A percentile compares a stretch with the other conserved stretches of the same genome.
Conservation (phyloP, 192 early-diverging fungal species). For the Coemansia sp. region DNA sequence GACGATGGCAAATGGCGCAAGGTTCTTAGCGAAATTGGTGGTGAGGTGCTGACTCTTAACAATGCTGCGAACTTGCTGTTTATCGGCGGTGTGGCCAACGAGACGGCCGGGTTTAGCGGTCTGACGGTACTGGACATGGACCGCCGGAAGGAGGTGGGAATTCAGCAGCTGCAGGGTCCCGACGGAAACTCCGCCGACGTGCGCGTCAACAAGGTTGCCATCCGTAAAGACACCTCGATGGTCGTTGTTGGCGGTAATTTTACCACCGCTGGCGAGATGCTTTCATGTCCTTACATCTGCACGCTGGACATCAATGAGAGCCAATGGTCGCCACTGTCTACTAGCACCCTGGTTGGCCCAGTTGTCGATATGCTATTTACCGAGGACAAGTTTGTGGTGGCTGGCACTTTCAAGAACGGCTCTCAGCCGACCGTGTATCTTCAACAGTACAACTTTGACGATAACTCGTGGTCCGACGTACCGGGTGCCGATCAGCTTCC, state of each 20-base stretch:
- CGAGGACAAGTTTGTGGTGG: slow-evolving; percentile 50
- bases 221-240: slow-evolving; percentile 44
- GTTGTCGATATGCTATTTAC: slow-evolving; percentile 47
- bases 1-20: slow-evolving; percentile 46
- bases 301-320: slow-evolving; percentile 47
- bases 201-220: slow-evolving; percentile 45
- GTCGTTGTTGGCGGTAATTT: slow-evolving; percentile 56
- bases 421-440: slow-evolving; percentile 45
- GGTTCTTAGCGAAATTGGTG: slow-evolving; percentile 40
- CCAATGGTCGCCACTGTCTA: slow-evolving; percentile 52
- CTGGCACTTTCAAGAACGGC: slow-evolving; percentile 58
- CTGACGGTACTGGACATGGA: slow-evolving; percentile 57
- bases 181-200: slow-evolving; percentile 15
- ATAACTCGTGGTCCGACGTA: slow-evolving; percentile 50
- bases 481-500: slow-evolving; percentile 44
- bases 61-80: slow-evolving; percentile 57
- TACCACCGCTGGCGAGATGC: slow-evolving; percentile 32
- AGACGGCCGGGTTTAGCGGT: slow-evolving; percentile 32
- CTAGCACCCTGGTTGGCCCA: slow-evolving; percentile 34
- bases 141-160: slow-evolving; percentile 11
- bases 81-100: slow-evolving; percentile 57
- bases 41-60: slow-evolving; percentile 54
- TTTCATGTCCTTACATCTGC: slow-evolving; percentile 50
- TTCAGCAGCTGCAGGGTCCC: slow-evolving; percentile 29
- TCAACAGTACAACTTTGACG: slow-evolving; percentile 54